Base-by-base conservation (phyloP, 306 rosid species). In the Fagus crenata region DNA sequence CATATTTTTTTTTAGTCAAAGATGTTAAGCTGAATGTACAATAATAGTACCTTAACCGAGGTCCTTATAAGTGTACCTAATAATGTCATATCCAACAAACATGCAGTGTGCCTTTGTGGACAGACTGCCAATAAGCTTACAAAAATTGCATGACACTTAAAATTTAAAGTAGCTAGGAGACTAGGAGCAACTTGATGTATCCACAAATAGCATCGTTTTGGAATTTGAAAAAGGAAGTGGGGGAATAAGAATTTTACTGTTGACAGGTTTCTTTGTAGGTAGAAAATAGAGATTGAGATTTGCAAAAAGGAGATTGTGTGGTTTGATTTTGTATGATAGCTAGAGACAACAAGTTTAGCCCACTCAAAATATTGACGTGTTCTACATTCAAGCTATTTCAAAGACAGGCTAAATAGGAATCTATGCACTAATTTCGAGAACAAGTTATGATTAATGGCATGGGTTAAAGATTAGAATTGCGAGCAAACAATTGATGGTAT, bases 11-110 rank as follows among this genome's bases (percentile, higher is more conserved):
- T 51, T 14, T 31, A 43, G 64, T 42, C 69, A 61, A 78, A 65
- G 28, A 49, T 22, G 67, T 49, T 37, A 6, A 49, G 49, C 6
- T 37, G n/a, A 58, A 73, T 73, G 53, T 49, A 55, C 79, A 36
- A 39, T 32, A 42, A 39, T 32, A 42, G 70, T 65, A 14, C 71
- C n/a, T 39, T 36, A 28, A 65, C 13, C 9, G 22, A 65, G 49
- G 49, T 65, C 71, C 32, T 37, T 70, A 35, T 28, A 3, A 31
- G 71, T 14, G 77, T 46, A 49, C 46, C 36, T 31, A 55, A 18
- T 49, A 55, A 18, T 49, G 75, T 49, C 80, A 75, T 69, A 36
- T 22, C 83, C 78, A 67, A 68, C n/a, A 5, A 73, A 64, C 43
- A 68, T 67, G 7, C 17, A 58, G 75, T 7, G 43, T 42, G 46